phyloP scores from a whole-genome alignment of 1,284 basidiomycete species.

The Ustilago bromivora region DNA sequence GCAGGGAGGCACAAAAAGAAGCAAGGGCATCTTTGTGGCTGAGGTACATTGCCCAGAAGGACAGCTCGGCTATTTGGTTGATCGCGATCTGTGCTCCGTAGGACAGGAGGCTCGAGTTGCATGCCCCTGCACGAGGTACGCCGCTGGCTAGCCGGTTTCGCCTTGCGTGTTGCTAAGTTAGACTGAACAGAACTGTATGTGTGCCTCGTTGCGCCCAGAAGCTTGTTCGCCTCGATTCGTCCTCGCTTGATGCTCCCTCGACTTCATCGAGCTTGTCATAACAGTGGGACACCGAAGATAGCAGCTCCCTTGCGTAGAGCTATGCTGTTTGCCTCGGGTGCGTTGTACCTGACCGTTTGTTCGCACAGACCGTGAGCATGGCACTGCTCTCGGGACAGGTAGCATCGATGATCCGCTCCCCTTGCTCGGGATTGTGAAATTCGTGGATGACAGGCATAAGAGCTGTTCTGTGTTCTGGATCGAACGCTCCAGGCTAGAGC shows the following conservation, averaged over 20 bases:
- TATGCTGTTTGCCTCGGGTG: not conserved
- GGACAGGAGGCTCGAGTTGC: slow-evolving; percentile 28
- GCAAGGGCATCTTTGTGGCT: slow-evolving; percentile 26
- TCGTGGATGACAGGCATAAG: not conserved
- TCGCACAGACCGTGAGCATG: not conserved
- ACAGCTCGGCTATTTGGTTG: slow-evolving; percentile 10
- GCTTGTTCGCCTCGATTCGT: slow-evolving; percentile 1
- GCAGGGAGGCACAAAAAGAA: not conserved
- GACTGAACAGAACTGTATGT: not conserved
- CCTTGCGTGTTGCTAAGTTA: too few relatives aligned
- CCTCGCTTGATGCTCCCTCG: not conserved
- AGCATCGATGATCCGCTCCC: slow-evolving; percentile 1
- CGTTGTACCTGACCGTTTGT: slow-evolving; percentile 10
- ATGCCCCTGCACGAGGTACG: slow-evolving; percentile 20
- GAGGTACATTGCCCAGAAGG: slow-evolving; percentile 17
- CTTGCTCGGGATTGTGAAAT: slow-evolving; percentile 20
- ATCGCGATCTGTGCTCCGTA: slow-evolving; percentile 24
- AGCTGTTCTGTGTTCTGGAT: not conserved
- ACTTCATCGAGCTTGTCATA: not conserved
- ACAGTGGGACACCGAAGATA: slow-evolving; percentile 18
- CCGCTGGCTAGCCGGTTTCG: too few relatives aligned
- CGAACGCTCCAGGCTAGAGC: not conserved
- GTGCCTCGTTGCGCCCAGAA: slow-evolving; percentile 13
- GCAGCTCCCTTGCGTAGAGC: slow-evolving; percentile 1
- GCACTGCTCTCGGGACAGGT: not conserved